Percentiles rank a stretch among this genome's conserved stretches.
These are phyloP conservation scores for Blastobotrys americana DNA, from an alignment of 805 yeast species.

Conservation along the genomic window DNA sequence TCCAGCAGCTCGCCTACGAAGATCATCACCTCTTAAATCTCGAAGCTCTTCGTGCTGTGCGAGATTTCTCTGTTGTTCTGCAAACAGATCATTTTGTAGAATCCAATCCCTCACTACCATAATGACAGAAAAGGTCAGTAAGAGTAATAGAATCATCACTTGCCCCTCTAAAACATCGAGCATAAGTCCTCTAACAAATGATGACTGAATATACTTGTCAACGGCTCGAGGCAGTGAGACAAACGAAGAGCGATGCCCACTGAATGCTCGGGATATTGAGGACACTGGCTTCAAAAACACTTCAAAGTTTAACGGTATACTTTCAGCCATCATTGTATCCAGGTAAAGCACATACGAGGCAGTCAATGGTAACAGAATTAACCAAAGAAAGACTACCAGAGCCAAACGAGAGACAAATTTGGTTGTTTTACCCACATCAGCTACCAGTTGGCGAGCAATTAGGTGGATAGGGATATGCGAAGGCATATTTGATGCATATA, in stretches of 20 bases:
- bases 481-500: slow-evolving; percentile 62
- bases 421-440: slow-evolving; percentile 14
- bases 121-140: slow-evolving; percentile 33
- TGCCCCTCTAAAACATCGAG: slow-evolving; percentile 26
- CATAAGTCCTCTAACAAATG: slow-evolving; percentile 1
- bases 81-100: slow-evolving; percentile 25
- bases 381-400: slow-evolving; percentile 21
- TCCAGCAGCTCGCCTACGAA: background rate
- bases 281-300: slow-evolving; percentile 1
- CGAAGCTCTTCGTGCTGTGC: slow-evolving; percentile 1
- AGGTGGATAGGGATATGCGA: slow-evolving; percentile 47
- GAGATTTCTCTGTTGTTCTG: slow-evolving; percentile 9
- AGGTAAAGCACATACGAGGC: slow-evolving; percentile 18
- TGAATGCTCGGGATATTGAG: background rate
- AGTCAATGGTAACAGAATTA: slow-evolving; percentile 23
- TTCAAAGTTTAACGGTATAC: slow-evolving; percentile 14
- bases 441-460: slow-evolving; percentile 37
- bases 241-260: slow-evolving; percentile 2
- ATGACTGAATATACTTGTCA: background rate
- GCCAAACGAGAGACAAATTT: slow-evolving; percentile 18
- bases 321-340: slow-evolving; percentile 18
- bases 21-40: no score
- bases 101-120: slow-evolving; percentile 36
- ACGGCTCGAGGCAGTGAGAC: slow-evolving; percentile 6
- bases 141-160: slow-evolving; percentile 18